Evolutionary conservation across 2,329 filamentous ascomycete genomes (phyloP).

Genomic region (Thelonectria rubi): DNA sequence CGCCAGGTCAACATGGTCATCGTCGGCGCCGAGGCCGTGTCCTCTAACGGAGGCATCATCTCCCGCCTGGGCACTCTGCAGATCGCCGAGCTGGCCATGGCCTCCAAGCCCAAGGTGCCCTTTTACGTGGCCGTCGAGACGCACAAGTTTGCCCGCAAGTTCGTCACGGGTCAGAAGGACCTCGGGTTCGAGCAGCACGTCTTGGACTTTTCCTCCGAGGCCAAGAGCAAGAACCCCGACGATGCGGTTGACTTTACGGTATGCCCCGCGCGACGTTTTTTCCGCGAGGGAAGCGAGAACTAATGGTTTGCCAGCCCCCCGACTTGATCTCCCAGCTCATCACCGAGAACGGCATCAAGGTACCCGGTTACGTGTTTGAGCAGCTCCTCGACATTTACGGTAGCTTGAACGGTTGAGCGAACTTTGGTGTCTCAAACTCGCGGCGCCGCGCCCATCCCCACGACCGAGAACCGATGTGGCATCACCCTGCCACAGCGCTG

Average conservation of each 20-base stretch:
- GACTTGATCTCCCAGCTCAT: conserved; percentile 76
- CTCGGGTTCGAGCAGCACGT: conserved; percentile 81
- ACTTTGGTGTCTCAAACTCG: neutral
- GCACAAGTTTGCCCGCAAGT: conserved; percentile 94
- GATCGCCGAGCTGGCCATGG: conserved; percentile 84
- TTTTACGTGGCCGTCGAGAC: conserved; percentile 95
- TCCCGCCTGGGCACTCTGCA: conserved; percentile 87
- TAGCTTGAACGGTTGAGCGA: conserved; percentile 50
- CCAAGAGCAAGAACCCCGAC: conserved; percentile 53
- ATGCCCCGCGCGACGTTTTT: conserved; percentile 38
- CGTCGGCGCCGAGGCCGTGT: conserved; percentile 83
- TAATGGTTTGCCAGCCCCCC: conserved; percentile 57
- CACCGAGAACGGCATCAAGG: conserved; percentile 77
- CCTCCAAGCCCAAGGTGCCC: conserved; percentile 73
- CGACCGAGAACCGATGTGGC: neutral
- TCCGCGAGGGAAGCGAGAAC: neutral
- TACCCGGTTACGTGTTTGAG: conserved; percentile 75
- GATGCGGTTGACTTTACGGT: conserved; percentile 77
- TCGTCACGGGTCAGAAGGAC: conserved; percentile 83
- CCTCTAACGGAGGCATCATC: conserved; percentile 93
- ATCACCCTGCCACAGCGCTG: neutral
- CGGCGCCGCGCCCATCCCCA: conserved; percentile 28
- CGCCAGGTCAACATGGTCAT: conserved; percentile 72
- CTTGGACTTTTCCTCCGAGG: conserved; percentile 73
- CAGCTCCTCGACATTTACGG: conserved; percentile 72